phyloP scores from a whole-genome alignment of 352 stramenopile species.

The Aphanomyces stellatus region DNA sequence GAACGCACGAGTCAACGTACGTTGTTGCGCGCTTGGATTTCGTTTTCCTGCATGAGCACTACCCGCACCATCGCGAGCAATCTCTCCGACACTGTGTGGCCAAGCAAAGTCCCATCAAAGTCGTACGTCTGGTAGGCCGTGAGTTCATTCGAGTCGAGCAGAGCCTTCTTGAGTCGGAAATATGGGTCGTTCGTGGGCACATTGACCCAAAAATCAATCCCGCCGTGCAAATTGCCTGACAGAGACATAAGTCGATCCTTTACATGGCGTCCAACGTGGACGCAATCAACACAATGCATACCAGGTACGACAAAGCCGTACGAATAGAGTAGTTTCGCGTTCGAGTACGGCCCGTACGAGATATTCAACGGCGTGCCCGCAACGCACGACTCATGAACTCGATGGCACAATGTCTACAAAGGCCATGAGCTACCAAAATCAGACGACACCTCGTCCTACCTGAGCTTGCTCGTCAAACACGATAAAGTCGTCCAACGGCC shows the following conservation, averaged over 20 bases:
- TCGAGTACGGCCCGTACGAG: conserved; percentile 67
- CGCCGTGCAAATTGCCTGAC: conserved; percentile 31
- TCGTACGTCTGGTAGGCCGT: conserved; percentile 60
- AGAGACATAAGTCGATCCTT: no score
- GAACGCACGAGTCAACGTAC: conserved; percentile 25
- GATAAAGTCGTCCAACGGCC: conserved; percentile 45
- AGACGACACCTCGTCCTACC: background rate
- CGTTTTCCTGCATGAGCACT: conserved; percentile 44
- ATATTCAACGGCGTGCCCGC: conserved; percentile 35
- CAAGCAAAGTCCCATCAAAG: conserved; percentile 52
- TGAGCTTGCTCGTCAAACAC: conserved; percentile 37
- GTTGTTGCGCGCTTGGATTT: conserved; percentile 40
- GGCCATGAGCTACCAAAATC: background rate
- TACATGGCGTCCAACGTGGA: no score
- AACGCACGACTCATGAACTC: conserved; percentile 28
- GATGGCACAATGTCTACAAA: conserved; percentile 26
- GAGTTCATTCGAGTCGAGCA: conserved; percentile 50
- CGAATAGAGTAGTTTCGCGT: conserved; percentile 73
- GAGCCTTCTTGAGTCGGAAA: conserved; percentile 43
- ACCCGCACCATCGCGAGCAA: conserved; percentile 50
- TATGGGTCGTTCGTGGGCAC: conserved; percentile 42
- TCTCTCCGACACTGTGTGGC: conserved; percentile 42
- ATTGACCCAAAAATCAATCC: conserved; percentile 70
- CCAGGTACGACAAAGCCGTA: conserved; percentile 47
- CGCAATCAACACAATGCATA: no score